Conservation (phyloP, 2,329 filamentous ascomycete genomes). For the Pseudohalonectria lignicola region DNA sequence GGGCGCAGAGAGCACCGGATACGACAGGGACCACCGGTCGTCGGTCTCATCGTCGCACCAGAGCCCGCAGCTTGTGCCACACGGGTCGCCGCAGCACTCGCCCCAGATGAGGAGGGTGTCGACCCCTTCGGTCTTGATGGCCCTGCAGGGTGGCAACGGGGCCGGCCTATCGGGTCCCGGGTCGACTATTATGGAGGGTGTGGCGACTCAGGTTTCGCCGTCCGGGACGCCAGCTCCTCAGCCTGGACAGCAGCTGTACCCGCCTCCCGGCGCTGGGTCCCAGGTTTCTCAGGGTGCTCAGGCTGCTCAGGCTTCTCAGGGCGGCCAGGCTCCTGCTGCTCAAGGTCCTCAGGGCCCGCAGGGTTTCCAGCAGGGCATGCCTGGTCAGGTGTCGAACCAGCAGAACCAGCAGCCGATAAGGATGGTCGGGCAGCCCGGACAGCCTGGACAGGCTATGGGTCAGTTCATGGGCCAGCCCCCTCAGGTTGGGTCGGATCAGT, state of each 20-base stretch:
- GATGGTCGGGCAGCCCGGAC: neutral
- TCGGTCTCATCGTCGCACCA: conserved; percentile 3
- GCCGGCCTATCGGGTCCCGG: neutral
- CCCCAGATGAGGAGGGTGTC: conserved; percentile 1
- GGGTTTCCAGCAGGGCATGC: neutral
- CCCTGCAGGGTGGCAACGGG: neutral
- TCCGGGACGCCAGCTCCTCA: neutral
- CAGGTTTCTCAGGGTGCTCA: too few relatives aligned
- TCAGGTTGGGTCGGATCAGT: neutral
- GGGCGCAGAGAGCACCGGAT: neutral
- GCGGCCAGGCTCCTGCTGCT: neutral
- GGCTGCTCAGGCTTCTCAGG: neutral
- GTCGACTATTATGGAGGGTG: neutral
- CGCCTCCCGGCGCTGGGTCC: too few relatives aligned
- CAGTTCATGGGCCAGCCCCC: neutral
- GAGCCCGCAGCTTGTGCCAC: conserved; percentile 2
- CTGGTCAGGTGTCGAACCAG: neutral
- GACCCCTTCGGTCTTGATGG: neutral
- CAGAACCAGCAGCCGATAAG: neutral
- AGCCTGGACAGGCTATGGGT: conserved; percentile 1
- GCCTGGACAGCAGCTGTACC: neutral
- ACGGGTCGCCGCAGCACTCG: neutral
- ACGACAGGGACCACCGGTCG: neutral
- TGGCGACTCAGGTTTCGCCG: neutral
- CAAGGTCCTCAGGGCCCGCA: neutral